Base-by-base conservation (phyloP, 2,329 filamentous ascomycete species). In the Aspergillus persii region DNA sequence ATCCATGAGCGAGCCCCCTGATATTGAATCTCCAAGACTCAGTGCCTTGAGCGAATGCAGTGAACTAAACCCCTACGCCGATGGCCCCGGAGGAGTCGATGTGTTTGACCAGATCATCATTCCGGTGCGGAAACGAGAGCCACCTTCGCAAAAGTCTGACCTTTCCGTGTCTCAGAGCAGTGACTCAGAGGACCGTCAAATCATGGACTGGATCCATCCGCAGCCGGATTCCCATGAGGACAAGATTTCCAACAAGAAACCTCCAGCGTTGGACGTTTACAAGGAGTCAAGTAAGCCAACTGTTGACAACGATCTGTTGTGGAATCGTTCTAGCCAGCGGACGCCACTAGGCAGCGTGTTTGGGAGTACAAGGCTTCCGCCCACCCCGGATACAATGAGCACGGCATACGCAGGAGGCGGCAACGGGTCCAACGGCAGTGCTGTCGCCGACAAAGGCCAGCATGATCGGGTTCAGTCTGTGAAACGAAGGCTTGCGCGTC, bases 1-100 rank as follows among this genome's bases (percentile, higher is more conserved):
- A 47, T 76, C 76, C 0, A 71, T 72, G 61, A 69, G 65, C 39
- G 71, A 75, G n/a, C 65, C 61, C 1, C 54, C 63, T 5, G 73
- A 76, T n/a, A 69, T 71, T 0, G 70, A 67, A 33, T 79, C 76
- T 7, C 77, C 77, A 2, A 69, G 77, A 52, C 66, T 79, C 8
- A 80, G 77, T 58, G 71, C 76, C 23, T 67, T 80, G 1, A 80
- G 77, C 52, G 77, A 80, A 64, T 79, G 77, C 63, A 79, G 77
- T 55, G 76, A 79, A 59, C 63, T 79, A 15, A 69, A 71, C 46
- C 68, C 72, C 1, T 66, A 23, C 12, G 8, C 70, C 11, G 74
- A 72, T n/a, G 66, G 66, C 15, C 63, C 60, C 6, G 65, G 62
- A 7, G 58, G 53, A 39, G 63, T 55, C 52, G 57, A 65, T 27